phyloP scores from a whole-genome alignment of 208 protist species.

The Entamoeba histolytica region DNA sequence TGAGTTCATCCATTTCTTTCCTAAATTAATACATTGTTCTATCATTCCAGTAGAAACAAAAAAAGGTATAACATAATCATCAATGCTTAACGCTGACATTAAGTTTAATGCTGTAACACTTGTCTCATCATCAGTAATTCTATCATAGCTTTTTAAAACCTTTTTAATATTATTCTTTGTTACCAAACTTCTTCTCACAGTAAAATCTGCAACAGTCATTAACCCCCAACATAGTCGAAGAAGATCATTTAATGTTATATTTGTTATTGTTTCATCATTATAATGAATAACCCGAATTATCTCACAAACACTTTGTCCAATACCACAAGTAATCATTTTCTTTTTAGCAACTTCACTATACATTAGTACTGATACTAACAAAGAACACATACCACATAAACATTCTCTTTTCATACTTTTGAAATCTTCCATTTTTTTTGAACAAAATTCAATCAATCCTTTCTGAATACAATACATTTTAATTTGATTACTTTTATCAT shows the following conservation, averaged over 20 bases:
- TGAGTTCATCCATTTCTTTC: background rate
- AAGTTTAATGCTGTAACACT: background rate
- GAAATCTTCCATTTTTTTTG: background rate
- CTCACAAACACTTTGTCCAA: background rate
- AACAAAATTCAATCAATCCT: background rate
- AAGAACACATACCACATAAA: background rate
- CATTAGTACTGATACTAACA: background rate
- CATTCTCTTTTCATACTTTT: background rate
- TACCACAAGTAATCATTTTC: background rate
- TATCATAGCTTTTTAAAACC: background rate
- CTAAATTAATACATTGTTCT: background rate
- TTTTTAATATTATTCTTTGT: background rate
- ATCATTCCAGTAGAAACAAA: background rate
- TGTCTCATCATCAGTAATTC: background rate
- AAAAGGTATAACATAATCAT: background rate
- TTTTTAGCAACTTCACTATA: background rate
- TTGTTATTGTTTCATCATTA: background rate
- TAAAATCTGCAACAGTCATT: background rate
- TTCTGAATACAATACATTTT: background rate
- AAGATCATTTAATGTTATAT: background rate
- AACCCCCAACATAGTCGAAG: background rate
- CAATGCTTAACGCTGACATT: background rate
- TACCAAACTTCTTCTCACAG: background rate
- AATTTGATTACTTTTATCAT: background rate
- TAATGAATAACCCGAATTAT: background rate